phyloP scores from a whole-genome alignment of 768 basidiomycete genomes.

The Suillus americanus region DNA sequence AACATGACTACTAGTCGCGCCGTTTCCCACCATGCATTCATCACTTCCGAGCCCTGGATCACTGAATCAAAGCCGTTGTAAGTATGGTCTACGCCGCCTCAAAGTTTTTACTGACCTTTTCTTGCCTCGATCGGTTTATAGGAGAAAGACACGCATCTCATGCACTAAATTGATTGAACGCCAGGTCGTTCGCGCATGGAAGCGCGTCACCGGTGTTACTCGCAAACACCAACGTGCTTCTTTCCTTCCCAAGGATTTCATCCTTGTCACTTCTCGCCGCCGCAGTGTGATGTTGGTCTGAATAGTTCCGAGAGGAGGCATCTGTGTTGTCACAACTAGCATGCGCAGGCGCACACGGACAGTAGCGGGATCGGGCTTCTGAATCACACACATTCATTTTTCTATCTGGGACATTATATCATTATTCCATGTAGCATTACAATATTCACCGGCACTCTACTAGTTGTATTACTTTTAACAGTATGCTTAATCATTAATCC shows the following conservation, averaged over 20 bases:
- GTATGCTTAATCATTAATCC: not conserved
- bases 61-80: slow-evolving; percentile 27
- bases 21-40: slow-evolving; percentile 14
- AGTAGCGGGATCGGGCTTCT: not conserved
- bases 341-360: not conserved
- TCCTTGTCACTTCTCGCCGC: slow-evolving; percentile 55
- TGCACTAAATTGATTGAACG: slow-evolving; percentile 54
- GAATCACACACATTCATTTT: not conserved
- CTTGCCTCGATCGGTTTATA: slow-evolving; percentile 8
- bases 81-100: not conserved
- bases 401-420: not conserved
- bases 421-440: not conserved
- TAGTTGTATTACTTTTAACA: not conserved
- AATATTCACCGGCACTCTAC: not conserved
- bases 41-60: slow-evolving; percentile 25
- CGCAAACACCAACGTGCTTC: slow-evolving; percentile 54
- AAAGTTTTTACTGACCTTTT: not conserved
- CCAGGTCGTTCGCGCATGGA: slow-evolving; percentile 61
- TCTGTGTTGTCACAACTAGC: not conserved
- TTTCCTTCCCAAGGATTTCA: slow-evolving; percentile 57
- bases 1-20: slow-evolving; percentile 1
- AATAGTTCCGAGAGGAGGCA: slow-evolving; percentile 9
- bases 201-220: slow-evolving; percentile 52
- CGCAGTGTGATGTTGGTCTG: slow-evolving; percentile 47
- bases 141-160: slow-evolving; percentile 28